A percentile compares a stretch with the other conserved stretches of the same genome.
phyloP scores from a whole-genome alignment of 352 stramenopile species.

The Blastocystis sp. region DNA sequence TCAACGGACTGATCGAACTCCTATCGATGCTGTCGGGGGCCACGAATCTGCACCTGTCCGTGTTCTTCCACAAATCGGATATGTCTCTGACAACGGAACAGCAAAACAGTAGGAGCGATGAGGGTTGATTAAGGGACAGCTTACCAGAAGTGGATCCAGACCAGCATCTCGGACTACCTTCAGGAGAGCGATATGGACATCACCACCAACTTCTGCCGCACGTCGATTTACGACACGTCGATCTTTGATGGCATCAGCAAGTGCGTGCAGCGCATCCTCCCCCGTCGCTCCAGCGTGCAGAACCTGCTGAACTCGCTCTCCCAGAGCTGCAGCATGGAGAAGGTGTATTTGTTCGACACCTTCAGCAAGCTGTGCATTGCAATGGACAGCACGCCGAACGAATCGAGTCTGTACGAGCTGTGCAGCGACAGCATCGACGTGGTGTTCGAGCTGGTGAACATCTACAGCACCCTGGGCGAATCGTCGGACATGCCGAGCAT shows the following conservation, averaged over 20 bases:
- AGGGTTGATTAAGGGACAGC: background rate
- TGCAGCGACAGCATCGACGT: constrained; percentile 69
- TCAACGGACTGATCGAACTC: constrained; percentile 28
- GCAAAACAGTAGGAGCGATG: background rate
- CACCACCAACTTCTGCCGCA: constrained; percentile 55
- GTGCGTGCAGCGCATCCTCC: constrained; percentile 60
- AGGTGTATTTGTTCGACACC: constrained; percentile 68
- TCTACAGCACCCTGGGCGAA: constrained; percentile 13
- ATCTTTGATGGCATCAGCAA: constrained; percentile 69
- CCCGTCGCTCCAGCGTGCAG: constrained; percentile 48
- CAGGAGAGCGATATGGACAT: constrained; percentile 46
- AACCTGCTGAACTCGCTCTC: constrained; percentile 66
- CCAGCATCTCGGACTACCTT: constrained; percentile 23
- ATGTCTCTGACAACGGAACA: constrained; percentile 59
- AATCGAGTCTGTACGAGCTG: constrained; percentile 59
- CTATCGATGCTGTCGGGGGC: constrained; percentile 8
- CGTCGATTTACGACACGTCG: constrained; percentile 65
- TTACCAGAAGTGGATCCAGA: constrained; percentile 62
- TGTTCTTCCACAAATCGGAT: constrained; percentile 69
- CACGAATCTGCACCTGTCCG: constrained; percentile 59
- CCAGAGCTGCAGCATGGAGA: constrained; percentile 68
- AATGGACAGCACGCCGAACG: constrained; percentile 62
- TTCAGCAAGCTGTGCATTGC: constrained; percentile 68
- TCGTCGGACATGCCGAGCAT: background rate
- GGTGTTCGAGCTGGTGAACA: constrained; percentile 58